Base-by-base conservation (phyloP, 2,329 filamentous ascomycete species). In the Fusarium sp. region DNA sequence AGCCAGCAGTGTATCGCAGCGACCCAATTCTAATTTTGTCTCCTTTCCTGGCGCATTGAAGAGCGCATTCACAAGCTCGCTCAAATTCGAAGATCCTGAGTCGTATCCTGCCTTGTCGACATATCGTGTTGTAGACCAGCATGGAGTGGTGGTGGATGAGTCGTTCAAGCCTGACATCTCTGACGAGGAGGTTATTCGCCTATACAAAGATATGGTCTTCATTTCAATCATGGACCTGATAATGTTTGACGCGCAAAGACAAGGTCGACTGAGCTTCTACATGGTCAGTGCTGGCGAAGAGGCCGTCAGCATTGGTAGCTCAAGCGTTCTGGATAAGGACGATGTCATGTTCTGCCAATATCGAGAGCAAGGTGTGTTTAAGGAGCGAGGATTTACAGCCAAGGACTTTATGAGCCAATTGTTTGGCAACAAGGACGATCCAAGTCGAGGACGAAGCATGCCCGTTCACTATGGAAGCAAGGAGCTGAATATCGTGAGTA, bases 281-380 rank as follows among this genome's bases (percentile, higher is more conserved):
- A 98, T 99, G 92, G 95, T 95, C 75, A 95, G 92, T 36, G 92
- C 94, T 1, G 94, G 94, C 58, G 94, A 97, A 82, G 96, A 99
- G 83, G 96, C 95, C 33, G 94, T 97, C 51, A 92, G 93, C 41
- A 90, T 99, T 4, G 96, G 94, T 2, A 94, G 91, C 3, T 93
- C 94, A 1, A 94, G 93, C 23, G 94, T 93, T 14, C 80, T 99
- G 61, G 85, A 88, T n/a, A 87, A 86, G n/a, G 87, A 91, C 50
- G 96, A 99, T 77, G 92, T 97, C 7, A 87, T 97, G 43, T 98
- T 97, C 76, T 93, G 91, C 62, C 96, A 99, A 77, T 99, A 99
- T 76, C 88, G 96, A 67, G 96, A 99, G 79, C 90, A 95, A 42
- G 96, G 96, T 2, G 91, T 97, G 8, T 96, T 97, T 77, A 87